A percentile compares a stretch with the other conserved stretches of the same genome.
These are phyloP conservation scores for Cordia subcordata DNA, from an alignment of 257 asterid genomes.

Conservation along the genomic window DNA sequence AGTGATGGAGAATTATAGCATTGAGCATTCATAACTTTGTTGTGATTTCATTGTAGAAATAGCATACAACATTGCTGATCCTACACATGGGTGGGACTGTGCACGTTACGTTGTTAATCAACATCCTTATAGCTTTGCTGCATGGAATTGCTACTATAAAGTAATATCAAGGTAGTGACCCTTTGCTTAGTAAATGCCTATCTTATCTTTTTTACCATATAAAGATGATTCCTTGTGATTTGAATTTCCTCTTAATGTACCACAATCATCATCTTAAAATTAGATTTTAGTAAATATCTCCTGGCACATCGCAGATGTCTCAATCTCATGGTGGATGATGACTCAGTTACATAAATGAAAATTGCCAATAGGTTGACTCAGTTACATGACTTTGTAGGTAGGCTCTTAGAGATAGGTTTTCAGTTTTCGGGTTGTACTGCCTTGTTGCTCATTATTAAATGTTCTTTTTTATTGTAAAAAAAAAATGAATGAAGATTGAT, in stretches of 20 bases:
- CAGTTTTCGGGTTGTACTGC: too few relatives aligned
- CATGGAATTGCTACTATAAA: constrained; percentile 88
- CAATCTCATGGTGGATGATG: background rate
- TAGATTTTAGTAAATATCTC: background rate
- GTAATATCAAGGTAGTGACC: constrained; percentile 49
- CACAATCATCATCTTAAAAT: background rate
- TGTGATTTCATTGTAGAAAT: constrained; percentile 36
- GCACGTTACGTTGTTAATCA: constrained; percentile 57
- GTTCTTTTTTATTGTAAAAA: too few relatives aligned
- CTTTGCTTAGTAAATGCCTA: background rate
- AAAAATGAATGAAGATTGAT: too few relatives aligned
- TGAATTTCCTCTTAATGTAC: background rate
- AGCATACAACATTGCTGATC: constrained; percentile 58
- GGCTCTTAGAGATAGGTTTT: too few relatives aligned
- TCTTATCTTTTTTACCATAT: too few relatives aligned
- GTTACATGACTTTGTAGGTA: too few relatives aligned
- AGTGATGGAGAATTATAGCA: too few relatives aligned
- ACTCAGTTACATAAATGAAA: background rate
- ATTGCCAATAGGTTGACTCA: too few relatives aligned
- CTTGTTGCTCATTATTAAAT: too few relatives aligned
- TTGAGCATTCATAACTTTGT: background rate
- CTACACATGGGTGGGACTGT: constrained; percentile 64
- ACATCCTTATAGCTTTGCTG: constrained; percentile 74
- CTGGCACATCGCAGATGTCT: background rate
- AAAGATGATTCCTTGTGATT: background rate